Base-by-base conservation (phyloP, 805 yeast species). In the Saccharomyces mikatae region DNA sequence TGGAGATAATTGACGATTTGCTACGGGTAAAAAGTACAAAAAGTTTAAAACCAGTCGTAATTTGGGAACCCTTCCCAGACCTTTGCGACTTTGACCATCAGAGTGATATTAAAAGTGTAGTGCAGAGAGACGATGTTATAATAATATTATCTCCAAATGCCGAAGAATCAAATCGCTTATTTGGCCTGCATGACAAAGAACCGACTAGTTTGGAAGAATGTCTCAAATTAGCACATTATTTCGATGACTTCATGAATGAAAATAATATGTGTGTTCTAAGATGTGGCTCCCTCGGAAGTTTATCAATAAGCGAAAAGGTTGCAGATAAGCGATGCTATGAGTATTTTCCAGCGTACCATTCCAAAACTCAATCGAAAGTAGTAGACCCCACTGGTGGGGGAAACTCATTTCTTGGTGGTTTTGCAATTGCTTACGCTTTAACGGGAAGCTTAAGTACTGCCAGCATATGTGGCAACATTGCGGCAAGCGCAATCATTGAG, bases 311-410 rank as follows among this genome's bases (percentile, higher is more conserved):
- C 1, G 22, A 14, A 1, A 14, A 4, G 14, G 9, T 14, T 6
- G 30, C 52, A 22, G 14, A 46, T 1, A 21, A 11, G 10, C 44
- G 44, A 17, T 28, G 47, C 24, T 49, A 52, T 21, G 52, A 55
- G 21, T 80, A 87, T 81, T 76, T 81, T 24, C 91, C 94, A 0
- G 88, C 97, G 0, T 92, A 86, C 67, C 96, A 90, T 64, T 67
- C 63, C 11, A 73, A 71, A 22, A 61, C 63, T 3, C 62, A 63
- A 2, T 66, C 63, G 60, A 67, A 68, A 49, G 90, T 90, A 0
- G 74, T 87, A 1, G 98, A 91, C 68, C 95, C 97, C 2, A 91
- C 97, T 0, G 98, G 98, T 0, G 96, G 96, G 17, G 98, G 98
- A 0, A 95, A 91, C 64, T 78, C 96, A 0, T 90, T 86, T 65